A percentile compares a stretch with the other conserved stretches of the same genome.
phyloP scores from a whole-genome alignment of 2,329 filamentous ascomycete genomes.

The Apiospora kogelbergensis region DNA sequence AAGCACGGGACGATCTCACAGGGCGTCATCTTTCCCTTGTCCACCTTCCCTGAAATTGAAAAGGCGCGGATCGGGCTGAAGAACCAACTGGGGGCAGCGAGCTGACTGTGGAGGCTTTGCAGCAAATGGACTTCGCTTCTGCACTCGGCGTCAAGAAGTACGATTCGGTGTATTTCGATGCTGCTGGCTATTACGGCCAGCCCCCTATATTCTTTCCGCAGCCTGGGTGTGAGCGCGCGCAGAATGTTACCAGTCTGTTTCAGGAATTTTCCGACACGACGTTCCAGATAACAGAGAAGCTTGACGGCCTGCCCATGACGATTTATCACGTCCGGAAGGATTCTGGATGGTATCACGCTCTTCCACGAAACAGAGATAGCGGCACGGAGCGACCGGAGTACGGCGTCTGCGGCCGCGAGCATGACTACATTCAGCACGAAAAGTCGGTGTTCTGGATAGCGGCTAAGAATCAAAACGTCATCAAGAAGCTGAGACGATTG shows the following conservation, averaged over 20 bases:
- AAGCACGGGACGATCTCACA: conserved; percentile 25
- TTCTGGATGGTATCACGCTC: conserved; percentile 20
- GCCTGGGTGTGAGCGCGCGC: conserved; percentile 26
- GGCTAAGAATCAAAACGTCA: conserved; percentile 22
- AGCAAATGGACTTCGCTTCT: conserved; percentile 24
- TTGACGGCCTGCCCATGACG: conserved; percentile 32
- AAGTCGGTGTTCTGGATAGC: conserved; percentile 24
- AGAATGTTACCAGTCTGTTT: conserved; percentile 26
- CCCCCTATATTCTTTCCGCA: conserved; percentile 28
- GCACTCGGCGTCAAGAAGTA: conserved; percentile 30
- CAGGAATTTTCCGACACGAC: conserved; percentile 6
- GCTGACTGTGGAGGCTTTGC: conserved; percentile 18
- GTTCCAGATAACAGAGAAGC: conserved; percentile 33
- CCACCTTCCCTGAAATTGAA: conserved; percentile 21
- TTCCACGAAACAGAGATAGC: conserved; percentile 15
- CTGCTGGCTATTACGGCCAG: conserved; percentile 14
- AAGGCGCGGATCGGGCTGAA: conserved; percentile 13
- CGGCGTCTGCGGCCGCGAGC: conserved; percentile 21
- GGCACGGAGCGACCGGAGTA: conserved; percentile 14
- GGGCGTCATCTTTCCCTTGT: conserved; percentile 26
- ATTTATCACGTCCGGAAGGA: conserved; percentile 25
- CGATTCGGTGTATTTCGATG: conserved; percentile 16
- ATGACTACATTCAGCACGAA: conserved; percentile 20
- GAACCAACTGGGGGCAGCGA: conserved; percentile 15
- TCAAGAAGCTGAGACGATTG: conserved; percentile 19